These are phyloP conservation scores for Fusarium denticulatum DNA, from an alignment of 2,329 filamentous ascomycete genomes.

Conservation along the genomic window DNA sequence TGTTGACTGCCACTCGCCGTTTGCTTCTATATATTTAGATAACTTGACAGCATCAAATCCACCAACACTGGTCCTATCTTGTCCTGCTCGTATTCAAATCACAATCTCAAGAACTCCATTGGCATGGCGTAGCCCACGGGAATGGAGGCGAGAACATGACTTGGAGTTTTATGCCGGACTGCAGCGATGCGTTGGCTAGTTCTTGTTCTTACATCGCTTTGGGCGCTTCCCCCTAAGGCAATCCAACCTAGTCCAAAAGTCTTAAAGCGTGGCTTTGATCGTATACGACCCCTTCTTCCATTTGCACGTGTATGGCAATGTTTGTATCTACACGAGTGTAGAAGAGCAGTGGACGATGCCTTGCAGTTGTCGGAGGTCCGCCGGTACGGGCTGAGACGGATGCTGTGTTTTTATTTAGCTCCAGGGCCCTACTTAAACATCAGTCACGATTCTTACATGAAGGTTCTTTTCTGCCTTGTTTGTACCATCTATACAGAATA, in stretches of 20 bases:
- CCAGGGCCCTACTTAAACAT: background rate
- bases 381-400: accelerated
- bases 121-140: too few species aligned
- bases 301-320: accelerated
- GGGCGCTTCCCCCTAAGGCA: too few species aligned
- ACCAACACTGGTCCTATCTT: too few species aligned
- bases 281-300: accelerated
- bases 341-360: background rate
- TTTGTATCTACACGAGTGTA: background rate
- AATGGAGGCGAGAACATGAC: too few species aligned
- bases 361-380: accelerated
- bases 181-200: too few species aligned
- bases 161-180: too few species aligned
- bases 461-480: accelerated
- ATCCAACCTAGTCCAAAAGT: background rate
- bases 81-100: background rate
- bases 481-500: background rate
- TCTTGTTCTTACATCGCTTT: too few species aligned
- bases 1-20: background rate
- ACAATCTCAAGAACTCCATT: too few species aligned
- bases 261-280: background rate
- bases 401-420: background rate
- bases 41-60: too few species aligned
- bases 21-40: background rate
- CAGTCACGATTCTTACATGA: background rate